These are phyloP conservation scores for Sporobolomyces roseus DNA, from an alignment of 768 basidiomycete species.

Conservation along the genomic window DNA sequence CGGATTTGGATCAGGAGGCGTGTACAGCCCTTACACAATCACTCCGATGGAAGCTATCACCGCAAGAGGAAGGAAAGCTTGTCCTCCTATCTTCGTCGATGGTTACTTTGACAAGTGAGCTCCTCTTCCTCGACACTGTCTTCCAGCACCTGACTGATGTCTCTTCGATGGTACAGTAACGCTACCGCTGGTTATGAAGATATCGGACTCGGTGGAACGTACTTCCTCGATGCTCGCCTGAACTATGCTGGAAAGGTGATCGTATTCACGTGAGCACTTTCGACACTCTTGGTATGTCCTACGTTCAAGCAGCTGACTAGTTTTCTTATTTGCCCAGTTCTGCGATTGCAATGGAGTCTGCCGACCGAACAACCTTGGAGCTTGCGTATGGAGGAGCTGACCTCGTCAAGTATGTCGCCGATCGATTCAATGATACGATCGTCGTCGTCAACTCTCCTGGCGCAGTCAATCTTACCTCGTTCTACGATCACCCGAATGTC, in stretches of 20 bases:
- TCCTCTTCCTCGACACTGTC: not conserved
- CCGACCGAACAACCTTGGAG: slow-evolving; percentile 36
- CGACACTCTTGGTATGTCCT: too few relatives aligned
- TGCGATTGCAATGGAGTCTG: slow-evolving; percentile 39
- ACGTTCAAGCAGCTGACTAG: too few relatives aligned
- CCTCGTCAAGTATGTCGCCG: slow-evolving; percentile 44
- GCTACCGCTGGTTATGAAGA: slow-evolving; percentile 12
- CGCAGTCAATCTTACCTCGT: slow-evolving; percentile 52
- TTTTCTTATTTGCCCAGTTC: too few relatives aligned
- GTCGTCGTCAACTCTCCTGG: slow-evolving; percentile 47
- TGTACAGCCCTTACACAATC: slow-evolving; percentile 45
- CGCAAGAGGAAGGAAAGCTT: slow-evolving; percentile 41
- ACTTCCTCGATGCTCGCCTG: slow-evolving; percentile 33
- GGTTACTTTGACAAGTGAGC: slow-evolving; percentile 21
- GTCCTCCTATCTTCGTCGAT: slow-evolving; percentile 18
- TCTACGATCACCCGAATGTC: slow-evolving; percentile 50
- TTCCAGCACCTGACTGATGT: too few relatives aligned
- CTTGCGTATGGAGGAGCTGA: slow-evolving; percentile 38
- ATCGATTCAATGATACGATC: slow-evolving; percentile 43
- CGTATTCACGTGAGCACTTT: slow-evolving; percentile 37
- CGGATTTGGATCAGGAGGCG: slow-evolving; percentile 49
- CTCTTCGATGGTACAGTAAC: slow-evolving; percentile 10
- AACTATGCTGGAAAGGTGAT: slow-evolving; percentile 17
- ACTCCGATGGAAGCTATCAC: slow-evolving; percentile 48
- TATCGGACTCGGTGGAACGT: slow-evolving; percentile 14